A percentile compares a stretch with the other conserved stretches of the same genome.
Conservation (phyloP, 805 yeast genomes). For the Barnettozyma sp. region DNA sequence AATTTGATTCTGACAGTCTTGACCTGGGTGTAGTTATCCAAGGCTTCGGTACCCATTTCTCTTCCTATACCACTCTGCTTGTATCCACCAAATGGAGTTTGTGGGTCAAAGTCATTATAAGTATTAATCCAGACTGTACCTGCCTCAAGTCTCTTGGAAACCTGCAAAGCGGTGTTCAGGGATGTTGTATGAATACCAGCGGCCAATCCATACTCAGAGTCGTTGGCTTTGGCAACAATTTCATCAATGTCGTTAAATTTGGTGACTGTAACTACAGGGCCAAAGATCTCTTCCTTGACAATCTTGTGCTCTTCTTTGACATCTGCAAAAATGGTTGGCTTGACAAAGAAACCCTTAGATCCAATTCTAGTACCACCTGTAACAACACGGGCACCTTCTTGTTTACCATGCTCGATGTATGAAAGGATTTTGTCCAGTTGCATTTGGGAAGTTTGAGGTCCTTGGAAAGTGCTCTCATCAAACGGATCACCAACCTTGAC, state of each 20-base stretch:
- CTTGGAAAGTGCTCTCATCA: conserved; percentile 13
- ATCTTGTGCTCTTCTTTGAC: conserved; percentile 11
- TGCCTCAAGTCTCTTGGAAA: conserved; percentile 12
- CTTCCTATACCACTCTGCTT: conserved; percentile 14
- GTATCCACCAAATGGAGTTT: conserved; percentile 15
- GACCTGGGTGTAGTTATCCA: conserved; percentile 13
- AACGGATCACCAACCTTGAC: conserved; percentile 14
- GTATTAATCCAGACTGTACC: conserved; percentile 15
- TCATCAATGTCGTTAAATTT: conserved; percentile 10
- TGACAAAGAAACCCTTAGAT: conserved; percentile 10
- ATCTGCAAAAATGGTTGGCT: conserved; percentile 14
- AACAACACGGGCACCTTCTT: conserved; percentile 13
- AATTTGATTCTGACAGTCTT: conserved; percentile 13
- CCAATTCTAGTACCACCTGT: conserved; percentile 14
- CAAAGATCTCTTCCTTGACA: conserved; percentile 14
- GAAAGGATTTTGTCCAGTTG: conserved; percentile 11
- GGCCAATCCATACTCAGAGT: conserved; percentile 12
- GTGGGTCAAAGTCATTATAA: conserved; percentile 13
- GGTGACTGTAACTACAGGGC: conserved; percentile 12
- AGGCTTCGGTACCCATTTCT: conserved; percentile 14
- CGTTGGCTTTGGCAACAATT: conserved; percentile 10
- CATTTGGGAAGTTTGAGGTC: conserved; percentile 12
- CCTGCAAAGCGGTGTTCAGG: conserved; percentile 10
- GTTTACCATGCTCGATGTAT: conserved; percentile 11
- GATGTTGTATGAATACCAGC: conserved; percentile 13